phyloP scores from a whole-genome alignment of 2,329 filamentous ascomycete genomes.

The Cadophora sp. region DNA sequence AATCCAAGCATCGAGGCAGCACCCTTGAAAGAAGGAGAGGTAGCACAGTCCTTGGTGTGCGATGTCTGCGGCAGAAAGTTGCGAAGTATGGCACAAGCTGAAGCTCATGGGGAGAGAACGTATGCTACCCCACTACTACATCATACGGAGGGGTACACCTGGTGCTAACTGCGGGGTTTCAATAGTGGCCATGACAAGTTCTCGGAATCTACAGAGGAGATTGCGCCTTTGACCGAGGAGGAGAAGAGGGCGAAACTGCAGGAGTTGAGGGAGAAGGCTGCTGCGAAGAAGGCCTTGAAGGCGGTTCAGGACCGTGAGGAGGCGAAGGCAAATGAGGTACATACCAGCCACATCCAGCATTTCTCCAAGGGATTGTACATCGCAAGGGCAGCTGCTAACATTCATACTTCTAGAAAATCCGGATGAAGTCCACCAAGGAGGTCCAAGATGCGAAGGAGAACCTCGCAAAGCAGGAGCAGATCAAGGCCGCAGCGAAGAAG shows the following conservation, averaged over 20 bases:
- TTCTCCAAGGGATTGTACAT: not conserved
- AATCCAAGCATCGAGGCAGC: conserved; percentile 63
- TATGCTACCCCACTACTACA: conserved; percentile 43
- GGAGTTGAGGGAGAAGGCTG: conserved; percentile 75
- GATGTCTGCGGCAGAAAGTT: conserved; percentile 96
- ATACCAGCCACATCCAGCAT: conserved; percentile 19
- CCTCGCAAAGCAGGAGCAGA: conserved; percentile 83
- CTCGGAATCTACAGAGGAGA: conserved; percentile 89
- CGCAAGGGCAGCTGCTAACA: conserved; percentile 10
- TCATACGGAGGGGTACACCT: conserved; percentile 18
- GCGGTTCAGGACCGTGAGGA: conserved; percentile 79
- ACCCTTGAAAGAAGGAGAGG: conserved; percentile 72
- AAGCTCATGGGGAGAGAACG: conserved; percentile 91
- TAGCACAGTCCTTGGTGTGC: conserved; percentile 84
- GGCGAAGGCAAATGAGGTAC: conserved; percentile 83
- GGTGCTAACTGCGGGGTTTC: conserved; percentile 18
- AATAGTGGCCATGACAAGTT: conserved; percentile 84
- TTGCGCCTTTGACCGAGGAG: conserved; percentile 88
- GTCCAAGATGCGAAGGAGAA: conserved; percentile 90
- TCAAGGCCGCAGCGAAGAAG: conserved; percentile 90
- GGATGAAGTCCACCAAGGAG: conserved; percentile 89
- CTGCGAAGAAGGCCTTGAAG: conserved; percentile 73
- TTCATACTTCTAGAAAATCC: conserved; percentile 61
- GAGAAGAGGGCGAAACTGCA: conserved; percentile 84
- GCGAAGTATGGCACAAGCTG: conserved; percentile 78